Evolutionary conservation across 73 alveolate species (phyloP), one percentile per base, ranked within the genome.

Genomic region (Paramecium sexaurelia): DNA sequence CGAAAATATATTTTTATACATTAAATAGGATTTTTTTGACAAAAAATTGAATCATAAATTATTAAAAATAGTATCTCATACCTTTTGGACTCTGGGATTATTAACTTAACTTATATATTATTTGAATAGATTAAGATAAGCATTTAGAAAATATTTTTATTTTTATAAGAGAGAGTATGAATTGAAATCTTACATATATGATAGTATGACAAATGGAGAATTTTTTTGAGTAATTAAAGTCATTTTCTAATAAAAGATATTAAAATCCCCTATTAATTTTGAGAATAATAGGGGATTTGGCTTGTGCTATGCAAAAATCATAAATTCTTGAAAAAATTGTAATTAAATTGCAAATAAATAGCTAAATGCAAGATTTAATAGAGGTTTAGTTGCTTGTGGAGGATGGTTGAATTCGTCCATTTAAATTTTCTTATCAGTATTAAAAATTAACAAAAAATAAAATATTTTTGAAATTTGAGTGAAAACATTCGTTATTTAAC

Each of bases 1-100:
- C 22, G 90, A 78, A 78, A 78, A 78, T 78, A 41, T 78, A 78
- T 78, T 73, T 73, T 78, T 27, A 78, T 78, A 11, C 68, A 78
- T 78, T 45, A 78, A 78, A 41, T 78, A 19, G 90, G 90, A 24
- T 78, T 78, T 40, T n/a, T 78, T 22, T n/a, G 75, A 15, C 15
- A 78, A 78, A 43, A 39, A 7, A 37, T 78, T 78, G 39, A 43
- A 78, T 33, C 90, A 78, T 78, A 78, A 78, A 78, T 19, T 45
- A 40, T 78, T 78, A 33, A 78, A 78, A 43, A 78, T 78, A 10
- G 90, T 78, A 24, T 29, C 75, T 0, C 90, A 78, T 78, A 24
- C 73, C 22, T 78, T 78, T 78, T 78, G 90, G 90, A 24, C 90
- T 41, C 24, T 78, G 10, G 90, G 90, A 24, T 5, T 78, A 13